Conservation (phyloP, 768 basidiomycete genomes). For the Lactarius quietus region DNA sequence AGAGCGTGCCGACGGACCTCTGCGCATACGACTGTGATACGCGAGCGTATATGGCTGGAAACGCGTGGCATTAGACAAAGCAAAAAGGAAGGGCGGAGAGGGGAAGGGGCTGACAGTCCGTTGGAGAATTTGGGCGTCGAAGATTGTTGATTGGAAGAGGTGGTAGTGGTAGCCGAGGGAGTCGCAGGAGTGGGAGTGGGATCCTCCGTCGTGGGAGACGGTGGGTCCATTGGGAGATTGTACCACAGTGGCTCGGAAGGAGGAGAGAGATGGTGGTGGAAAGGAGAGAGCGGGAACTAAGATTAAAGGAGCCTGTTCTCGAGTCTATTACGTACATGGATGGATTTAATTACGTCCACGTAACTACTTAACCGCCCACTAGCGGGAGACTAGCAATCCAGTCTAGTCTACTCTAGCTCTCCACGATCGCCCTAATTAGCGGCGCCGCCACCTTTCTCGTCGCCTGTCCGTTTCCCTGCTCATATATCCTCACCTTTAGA, state of each 20-base stretch:
- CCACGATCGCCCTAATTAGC: slow-evolving; percentile 10
- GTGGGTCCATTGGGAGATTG: slow-evolving; percentile 10
- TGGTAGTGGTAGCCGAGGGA: not conserved
- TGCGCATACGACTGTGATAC: slow-evolving; percentile 78
- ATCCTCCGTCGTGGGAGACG: slow-evolving; percentile 8
- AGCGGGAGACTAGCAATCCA: not conserved
- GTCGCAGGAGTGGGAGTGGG: not conserved
- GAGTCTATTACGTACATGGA: slow-evolving; percentile 12
- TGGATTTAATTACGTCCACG: slow-evolving; percentile 5
- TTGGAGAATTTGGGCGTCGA: slow-evolving; percentile 31
- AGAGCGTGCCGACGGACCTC: slow-evolving; percentile 47
- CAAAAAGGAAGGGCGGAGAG: slow-evolving; percentile 2
- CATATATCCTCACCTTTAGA: slow-evolving; percentile 10
- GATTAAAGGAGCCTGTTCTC: slow-evolving; percentile 10
- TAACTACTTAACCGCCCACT: not conserved
- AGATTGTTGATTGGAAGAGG: slow-evolving; percentile 10
- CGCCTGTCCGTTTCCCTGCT: slow-evolving; percentile 21
- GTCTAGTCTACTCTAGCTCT: not conserved
- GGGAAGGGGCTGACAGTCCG: slow-evolving; percentile 31
- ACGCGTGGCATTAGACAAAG: slow-evolving; percentile 3
- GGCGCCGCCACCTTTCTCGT: slow-evolving; percentile 25
- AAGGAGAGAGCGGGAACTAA: slow-evolving; percentile 3
- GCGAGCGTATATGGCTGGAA: slow-evolving; percentile 63
- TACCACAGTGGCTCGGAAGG: not conserved
- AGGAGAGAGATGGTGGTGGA: slow-evolving; percentile 1